These are phyloP conservation scores for Trametes polyzona DNA, from an alignment of 1,284 basidiomycete genomes.

Conservation along the genomic window DNA sequence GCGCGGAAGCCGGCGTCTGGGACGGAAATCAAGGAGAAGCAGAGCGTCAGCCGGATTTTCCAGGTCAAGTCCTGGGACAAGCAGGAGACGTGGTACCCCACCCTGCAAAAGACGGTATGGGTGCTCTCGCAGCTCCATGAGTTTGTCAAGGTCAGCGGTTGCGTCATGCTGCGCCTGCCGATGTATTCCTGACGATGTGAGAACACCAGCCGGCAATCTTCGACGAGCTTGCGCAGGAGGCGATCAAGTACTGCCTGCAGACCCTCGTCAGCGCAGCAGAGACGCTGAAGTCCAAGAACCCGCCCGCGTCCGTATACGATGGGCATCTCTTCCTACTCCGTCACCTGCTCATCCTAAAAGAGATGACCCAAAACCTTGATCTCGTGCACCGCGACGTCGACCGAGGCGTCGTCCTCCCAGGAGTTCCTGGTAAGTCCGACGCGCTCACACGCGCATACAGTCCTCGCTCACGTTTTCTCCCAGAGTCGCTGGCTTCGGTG, in stretches of 20 bases:
- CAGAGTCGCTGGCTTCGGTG: slow-evolving; percentile 77
- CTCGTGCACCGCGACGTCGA: slow-evolving; percentile 51
- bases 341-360: slow-evolving; percentile 90
- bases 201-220: slow-evolving; percentile 85
- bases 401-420: slow-evolving; percentile 43
- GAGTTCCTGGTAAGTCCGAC: slow-evolving; percentile 53
- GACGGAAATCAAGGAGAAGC: slow-evolving; percentile 61
- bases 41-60: slow-evolving; percentile 68
- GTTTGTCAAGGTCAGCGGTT: slow-evolving; percentile 78
- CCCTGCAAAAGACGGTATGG: slow-evolving; percentile 84
- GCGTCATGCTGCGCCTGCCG: background rate
- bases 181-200: slow-evolving; percentile 2
- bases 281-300: slow-evolving; percentile 55
- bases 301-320: slow-evolving; percentile 58
- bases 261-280: slow-evolving; percentile 77
- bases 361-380: slow-evolving; percentile 81
- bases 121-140: slow-evolving; percentile 86
- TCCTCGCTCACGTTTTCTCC: slow-evolving; percentile 14
- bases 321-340: slow-evolving; percentile 84
- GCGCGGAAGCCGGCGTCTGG: slow-evolving; percentile 47
- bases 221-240: slow-evolving; percentile 92
- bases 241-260: slow-evolving; percentile 78
- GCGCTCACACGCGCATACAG: slow-evolving; percentile 5
- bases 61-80: slow-evolving; percentile 72
- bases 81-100: slow-evolving; percentile 89